phyloP scores from a whole-genome alignment of 345 rosid species.

The Carallia brachiata region DNA sequence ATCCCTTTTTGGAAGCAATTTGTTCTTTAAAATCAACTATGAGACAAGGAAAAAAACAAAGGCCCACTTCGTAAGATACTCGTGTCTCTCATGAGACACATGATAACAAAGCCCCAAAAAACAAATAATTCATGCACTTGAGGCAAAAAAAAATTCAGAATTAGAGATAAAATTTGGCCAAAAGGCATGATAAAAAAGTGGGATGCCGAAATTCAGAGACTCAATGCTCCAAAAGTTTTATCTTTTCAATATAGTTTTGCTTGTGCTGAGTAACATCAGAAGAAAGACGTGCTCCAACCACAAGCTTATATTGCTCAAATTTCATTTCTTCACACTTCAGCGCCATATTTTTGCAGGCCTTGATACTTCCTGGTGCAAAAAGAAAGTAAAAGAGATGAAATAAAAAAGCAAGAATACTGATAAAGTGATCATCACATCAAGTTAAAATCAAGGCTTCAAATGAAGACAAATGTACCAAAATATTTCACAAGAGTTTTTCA shows the following conservation, averaged over 20 bases:
- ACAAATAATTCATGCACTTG: no score
- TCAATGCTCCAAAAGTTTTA: slow-evolving; percentile 48
- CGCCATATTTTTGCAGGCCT: slow-evolving; percentile 63
- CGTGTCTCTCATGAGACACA: no score
- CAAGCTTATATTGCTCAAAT: slow-evolving; percentile 63
- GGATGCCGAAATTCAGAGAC: not conserved
- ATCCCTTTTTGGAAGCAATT: no score
- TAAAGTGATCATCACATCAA: no score
- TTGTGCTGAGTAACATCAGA: slow-evolving; percentile 50
- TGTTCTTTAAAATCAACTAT: no score
- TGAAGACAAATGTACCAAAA: no score
- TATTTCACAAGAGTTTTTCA: no score
- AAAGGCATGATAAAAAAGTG: no score
- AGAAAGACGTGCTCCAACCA: slow-evolving; percentile 38
- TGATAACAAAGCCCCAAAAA: no score
- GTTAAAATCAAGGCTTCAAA: no score
- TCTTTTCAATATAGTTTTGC: slow-evolving; percentile 61
- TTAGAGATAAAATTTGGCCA: no score
- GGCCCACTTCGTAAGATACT: not conserved
- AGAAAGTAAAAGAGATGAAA: not conserved
- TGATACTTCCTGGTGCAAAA: slow-evolving; percentile 45
- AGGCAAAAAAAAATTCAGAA: no score
- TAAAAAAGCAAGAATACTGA: not conserved
- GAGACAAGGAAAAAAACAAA: not conserved
- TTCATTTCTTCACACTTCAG: slow-evolving; percentile 75